phyloP scores from a whole-genome alignment of 768 basidiomycete species.

The Boletus vinaceobasis region DNA sequence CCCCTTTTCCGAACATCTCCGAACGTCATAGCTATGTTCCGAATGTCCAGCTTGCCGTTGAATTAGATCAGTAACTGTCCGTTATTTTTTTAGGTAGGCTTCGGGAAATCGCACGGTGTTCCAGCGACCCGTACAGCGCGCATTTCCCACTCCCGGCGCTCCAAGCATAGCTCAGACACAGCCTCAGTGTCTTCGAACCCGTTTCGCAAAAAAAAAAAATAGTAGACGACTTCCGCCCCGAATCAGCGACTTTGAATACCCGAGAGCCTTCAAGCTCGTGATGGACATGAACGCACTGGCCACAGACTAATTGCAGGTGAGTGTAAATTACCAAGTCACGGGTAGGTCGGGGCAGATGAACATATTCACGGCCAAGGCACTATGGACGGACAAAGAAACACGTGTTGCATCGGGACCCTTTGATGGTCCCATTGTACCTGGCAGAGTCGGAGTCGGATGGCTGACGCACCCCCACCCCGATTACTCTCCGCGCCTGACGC shows the following conservation, averaged over 20 bases:
- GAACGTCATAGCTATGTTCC: neutral
- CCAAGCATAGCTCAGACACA: too few species aligned
- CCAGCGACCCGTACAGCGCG: neutral
- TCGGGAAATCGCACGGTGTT: neutral
- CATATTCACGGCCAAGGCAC: too few species aligned
- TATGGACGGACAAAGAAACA: too few species aligned
- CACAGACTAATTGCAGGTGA: neutral
- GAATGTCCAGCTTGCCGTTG: neutral
- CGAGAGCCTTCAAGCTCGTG: neutral
- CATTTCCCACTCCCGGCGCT: too few species aligned
- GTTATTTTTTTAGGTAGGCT: neutral
- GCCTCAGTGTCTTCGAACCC: neutral
- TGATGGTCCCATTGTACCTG: neutral
- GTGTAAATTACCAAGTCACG: too few species aligned
- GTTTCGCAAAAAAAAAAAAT: neutral
- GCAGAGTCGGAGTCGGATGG: neutral
- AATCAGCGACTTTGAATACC: neutral
- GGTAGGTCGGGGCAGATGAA: neutral
- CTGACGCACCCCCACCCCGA: neutral
- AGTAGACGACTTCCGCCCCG: neutral
- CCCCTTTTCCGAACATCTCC: neutral
- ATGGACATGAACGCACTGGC: too few species aligned
- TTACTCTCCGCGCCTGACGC: neutral
- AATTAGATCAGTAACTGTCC: neutral
- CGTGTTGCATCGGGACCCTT: too few species aligned